Evolutionary conservation across 306 rosid species (phyloP), one percentile per base, ranked within the genome.

Genomic region (Prunus salicina): DNA sequence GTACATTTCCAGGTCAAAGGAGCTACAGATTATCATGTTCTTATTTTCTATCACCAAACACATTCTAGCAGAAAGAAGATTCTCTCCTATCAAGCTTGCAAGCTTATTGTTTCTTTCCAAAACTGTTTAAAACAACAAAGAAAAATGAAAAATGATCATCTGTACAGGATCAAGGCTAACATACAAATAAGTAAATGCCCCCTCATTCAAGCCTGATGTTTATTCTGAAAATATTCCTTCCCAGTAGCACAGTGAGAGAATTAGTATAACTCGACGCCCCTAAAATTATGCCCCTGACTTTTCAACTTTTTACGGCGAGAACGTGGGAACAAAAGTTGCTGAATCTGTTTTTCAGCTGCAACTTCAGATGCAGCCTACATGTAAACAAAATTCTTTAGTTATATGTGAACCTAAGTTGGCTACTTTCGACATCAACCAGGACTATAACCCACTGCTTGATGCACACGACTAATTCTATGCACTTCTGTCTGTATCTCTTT

Each of bases 321-420:
- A 3, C 84, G 84, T 5, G 95, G 93, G 77, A 88, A 86, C 85
- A 95, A 67, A 77, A 95, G 98, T 82, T 85, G 92, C 78, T 83
- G 88, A 82, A 95, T 95, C 85, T 92, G 97, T 82, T 92, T 92
- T 69, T 87, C 93, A 67, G 96, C 98, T 56, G 85, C 88, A 55
- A 71, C 67, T 80, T 79, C 87, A 19, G 98, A 90, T 19, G 66
- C 83, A 38, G 89, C 98, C 97, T 94, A 80, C 82, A 50, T 24
- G 71, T 14, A 46, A 45, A 78, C 14, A 58, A 74, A 66, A 51
- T 16, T 70, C 47, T 34, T 67, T 25, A 55, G 52, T 58, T 10
- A 30, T 3, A 50, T 65, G 50, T 57, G 24, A 51, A 61, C 41
- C 43, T 12, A 61, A 62, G 60, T 60, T 12, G 8, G 10, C 8